A percentile compares a stretch with the other conserved stretches of the same genome.
These are phyloP conservation scores for Adenanthera pavonina DNA, from an alignment of 306 rosid genomes.

Conservation along the genomic window DNA sequence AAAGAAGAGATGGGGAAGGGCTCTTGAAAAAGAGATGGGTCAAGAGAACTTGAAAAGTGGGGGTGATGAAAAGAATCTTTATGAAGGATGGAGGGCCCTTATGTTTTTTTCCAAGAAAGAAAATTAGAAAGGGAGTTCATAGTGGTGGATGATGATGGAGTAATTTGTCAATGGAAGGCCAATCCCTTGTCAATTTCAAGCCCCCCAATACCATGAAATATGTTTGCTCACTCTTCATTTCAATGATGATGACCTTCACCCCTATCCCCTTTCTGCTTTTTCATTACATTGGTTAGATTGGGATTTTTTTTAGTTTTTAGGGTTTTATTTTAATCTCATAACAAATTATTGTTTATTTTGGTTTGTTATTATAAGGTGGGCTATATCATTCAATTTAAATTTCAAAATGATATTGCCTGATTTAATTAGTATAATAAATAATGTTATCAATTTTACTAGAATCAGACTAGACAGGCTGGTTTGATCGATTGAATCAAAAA, in stretches of 20 bases:
- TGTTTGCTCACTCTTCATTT: slow-evolving; percentile 11
- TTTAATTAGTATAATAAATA: no score
- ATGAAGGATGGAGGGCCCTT: slow-evolving; percentile 41
- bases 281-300: not conserved
- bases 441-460: no score
- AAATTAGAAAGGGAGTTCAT: not conserved
- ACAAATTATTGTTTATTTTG: no score
- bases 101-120: slow-evolving; percentile 27
- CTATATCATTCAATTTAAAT: no score
- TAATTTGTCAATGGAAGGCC: not conserved
- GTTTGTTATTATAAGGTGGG: no score
- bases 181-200: slow-evolving; percentile 37
- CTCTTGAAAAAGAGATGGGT: no score
- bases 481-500: no score
- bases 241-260: slow-evolving; percentile 32
- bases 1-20: not conserved
- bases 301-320: not conserved
- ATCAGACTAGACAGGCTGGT: no score
- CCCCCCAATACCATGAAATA: slow-evolving; percentile 22
- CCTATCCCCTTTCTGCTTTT: not conserved
- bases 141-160: slow-evolving; percentile 20
- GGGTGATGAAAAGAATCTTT: slow-evolving; percentile 29
- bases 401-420: no score
- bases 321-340: no score
- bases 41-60: slow-evolving; percentile 36